These are phyloP conservation scores for Pterula multifida DNA, from an alignment of 1,284 basidiomycete species.

Conservation along the genomic window DNA sequence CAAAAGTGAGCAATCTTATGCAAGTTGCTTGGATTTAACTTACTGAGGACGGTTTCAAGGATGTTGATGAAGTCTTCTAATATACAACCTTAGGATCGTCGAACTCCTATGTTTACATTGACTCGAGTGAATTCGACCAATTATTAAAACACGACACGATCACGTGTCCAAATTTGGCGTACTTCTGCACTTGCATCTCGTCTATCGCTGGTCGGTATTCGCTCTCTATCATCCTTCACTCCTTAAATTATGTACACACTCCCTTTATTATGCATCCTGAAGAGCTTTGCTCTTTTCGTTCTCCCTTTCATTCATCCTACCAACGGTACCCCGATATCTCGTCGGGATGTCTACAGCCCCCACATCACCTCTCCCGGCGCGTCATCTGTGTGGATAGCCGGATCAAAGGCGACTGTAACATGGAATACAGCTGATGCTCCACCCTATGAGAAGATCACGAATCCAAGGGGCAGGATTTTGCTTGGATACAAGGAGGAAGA, in stretches of 20 bases:
- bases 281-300: not conserved
- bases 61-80: no score
- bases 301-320: not conserved
- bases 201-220: not conserved
- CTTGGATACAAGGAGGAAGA: conserved; percentile 21
- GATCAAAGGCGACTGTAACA: conserved; percentile 17
- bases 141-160: not conserved
- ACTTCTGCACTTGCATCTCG: not conserved
- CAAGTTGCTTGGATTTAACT: no score
- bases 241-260: not conserved
- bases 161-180: not conserved
- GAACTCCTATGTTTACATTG: no score
- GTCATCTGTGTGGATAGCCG: conserved; percentile 17
- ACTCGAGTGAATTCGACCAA: no score
- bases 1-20: not conserved
- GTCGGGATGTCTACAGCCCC: conserved; percentile 17
- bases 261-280: not conserved
- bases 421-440: conserved; percentile 21
- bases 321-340: conserved; percentile 1
- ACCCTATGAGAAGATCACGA: conserved; percentile 15
- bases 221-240: not conserved
- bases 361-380: conserved; percentile 18
- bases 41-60: no score
- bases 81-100: no score
- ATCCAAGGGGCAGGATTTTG: conserved; percentile 21